phyloP scores from a whole-genome alignment of 176 grass and related monocot genomes.

The Oryza meridionalis region DNA sequence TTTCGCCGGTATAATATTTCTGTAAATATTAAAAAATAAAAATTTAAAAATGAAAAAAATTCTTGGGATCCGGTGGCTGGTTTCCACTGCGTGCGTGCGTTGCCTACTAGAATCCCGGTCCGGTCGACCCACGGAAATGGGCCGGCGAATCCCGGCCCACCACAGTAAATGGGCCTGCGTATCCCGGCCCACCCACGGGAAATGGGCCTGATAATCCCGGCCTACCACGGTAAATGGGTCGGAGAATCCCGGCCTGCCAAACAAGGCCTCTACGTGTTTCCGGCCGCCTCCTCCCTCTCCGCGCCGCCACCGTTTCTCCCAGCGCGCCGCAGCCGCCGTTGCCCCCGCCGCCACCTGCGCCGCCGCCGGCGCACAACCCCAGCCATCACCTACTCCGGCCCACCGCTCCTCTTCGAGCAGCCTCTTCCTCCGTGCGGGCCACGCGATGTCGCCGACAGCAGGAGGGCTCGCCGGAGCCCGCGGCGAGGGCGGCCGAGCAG shows the following conservation, averaged over 20 bases:
- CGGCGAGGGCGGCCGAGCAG: slow-evolving; percentile 3
- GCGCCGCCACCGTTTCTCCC: not conserved
- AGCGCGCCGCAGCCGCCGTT: not conserved
- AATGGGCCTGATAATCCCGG: not conserved
- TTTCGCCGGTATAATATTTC: too few relatives aligned
- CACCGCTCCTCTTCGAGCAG: not conserved
- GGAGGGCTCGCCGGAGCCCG: slow-evolving; percentile 37
- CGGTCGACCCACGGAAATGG: not conserved
- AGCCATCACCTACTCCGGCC: not conserved
- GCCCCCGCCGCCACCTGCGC: too few relatives aligned
- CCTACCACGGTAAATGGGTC: not conserved
- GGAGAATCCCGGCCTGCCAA: not conserved
- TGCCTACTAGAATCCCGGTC: not conserved
- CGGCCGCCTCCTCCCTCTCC: not conserved
- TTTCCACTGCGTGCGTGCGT: not conserved
- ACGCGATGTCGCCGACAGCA: slow-evolving; percentile 44
- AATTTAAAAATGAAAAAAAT: too few relatives aligned
- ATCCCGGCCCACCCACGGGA: not conserved
- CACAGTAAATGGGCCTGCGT: not conserved
- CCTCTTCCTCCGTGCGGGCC: not conserved
- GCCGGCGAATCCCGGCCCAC: not conserved
- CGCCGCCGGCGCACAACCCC: not conserved
- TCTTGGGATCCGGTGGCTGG: not conserved
- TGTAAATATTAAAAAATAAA: too few relatives aligned
- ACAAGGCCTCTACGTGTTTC: not conserved